Percentiles rank a stretch among this genome's conserved stretches.
phyloP scores from a whole-genome alignment of 441 rosid genomes.

The Gossypium armourianum region DNA sequence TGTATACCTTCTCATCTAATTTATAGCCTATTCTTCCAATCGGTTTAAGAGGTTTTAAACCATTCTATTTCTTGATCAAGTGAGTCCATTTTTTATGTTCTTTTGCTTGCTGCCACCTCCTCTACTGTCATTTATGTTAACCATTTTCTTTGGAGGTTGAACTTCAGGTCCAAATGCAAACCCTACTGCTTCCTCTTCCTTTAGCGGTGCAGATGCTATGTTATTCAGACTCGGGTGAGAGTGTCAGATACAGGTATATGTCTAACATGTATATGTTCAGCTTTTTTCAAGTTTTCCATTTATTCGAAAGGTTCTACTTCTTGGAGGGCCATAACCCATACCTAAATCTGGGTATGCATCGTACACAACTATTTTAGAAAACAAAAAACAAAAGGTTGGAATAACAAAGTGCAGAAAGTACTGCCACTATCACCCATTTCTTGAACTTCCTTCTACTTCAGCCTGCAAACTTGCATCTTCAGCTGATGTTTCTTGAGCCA shows the following conservation, averaged over 20 bases:
- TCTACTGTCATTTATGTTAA: constrained; percentile 41
- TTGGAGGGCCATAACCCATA: too few relatives aligned
- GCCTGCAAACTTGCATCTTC: constrained; percentile 9
- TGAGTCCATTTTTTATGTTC: constrained; percentile 20
- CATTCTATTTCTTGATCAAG: constrained; percentile 23
- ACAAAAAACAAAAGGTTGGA: not conserved
- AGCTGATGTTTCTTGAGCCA: not conserved
- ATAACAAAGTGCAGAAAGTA: not conserved
- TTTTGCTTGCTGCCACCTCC: constrained; percentile 20
- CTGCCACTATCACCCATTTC: not conserved
- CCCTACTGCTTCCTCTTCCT: not conserved
- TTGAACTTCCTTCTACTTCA: not conserved
- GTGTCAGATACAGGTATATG: not conserved
- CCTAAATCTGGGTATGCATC: too few relatives aligned
- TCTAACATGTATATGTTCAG: not conserved
- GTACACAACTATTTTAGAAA: too few relatives aligned
- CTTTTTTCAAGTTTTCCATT: too few relatives aligned
- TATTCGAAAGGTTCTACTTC: too few relatives aligned
- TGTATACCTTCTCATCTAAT: constrained; percentile 13
- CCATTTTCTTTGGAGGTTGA: constrained; percentile 34
- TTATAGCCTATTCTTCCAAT: constrained; percentile 33
- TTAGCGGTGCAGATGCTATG: not conserved
- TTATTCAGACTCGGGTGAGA: not conserved
- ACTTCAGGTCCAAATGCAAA: constrained; percentile 11
- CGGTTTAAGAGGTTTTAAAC: constrained; percentile 29